Evolutionary conservation across 345 rosid genomes (phyloP).

Genomic region (Camelina neglecta): DNA sequence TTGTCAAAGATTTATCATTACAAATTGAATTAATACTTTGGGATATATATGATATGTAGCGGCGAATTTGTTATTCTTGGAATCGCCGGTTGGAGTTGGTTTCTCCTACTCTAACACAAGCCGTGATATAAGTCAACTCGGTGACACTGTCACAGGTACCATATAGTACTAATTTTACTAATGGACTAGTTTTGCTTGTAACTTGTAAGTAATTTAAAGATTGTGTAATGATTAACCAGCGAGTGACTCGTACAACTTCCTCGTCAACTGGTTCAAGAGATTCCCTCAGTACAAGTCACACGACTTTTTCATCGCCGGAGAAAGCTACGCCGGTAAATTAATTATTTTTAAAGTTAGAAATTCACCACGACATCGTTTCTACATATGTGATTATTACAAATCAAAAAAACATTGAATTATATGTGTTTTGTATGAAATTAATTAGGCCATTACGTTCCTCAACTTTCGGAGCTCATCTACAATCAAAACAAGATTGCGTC

Average conservation of each 20-base stretch:
- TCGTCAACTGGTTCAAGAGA: constrained; percentile 68
- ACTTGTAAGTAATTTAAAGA: not conserved
- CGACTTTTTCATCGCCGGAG: constrained; percentile 69
- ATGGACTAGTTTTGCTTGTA: not conserved
- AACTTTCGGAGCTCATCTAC: constrained; percentile 68
- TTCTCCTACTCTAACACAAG: constrained; percentile 65
- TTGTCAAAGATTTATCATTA: too few relatives aligned
- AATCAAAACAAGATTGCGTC: constrained; percentile 54
- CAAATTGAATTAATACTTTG: not conserved
- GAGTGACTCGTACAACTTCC: constrained; percentile 60
- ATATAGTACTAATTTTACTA: not conserved
- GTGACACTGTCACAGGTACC: constrained; percentile 61
- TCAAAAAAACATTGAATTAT: not conserved
- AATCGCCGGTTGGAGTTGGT: constrained; percentile 73
- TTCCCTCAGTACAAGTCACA: constrained; percentile 68
- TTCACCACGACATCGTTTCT: not conserved
- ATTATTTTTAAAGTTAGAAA: not conserved
- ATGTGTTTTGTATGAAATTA: constrained; percentile 33
- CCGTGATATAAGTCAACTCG: constrained; percentile 53
- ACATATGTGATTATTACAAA: not conserved
- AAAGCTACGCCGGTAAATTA: constrained; percentile 70
- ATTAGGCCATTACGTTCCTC: constrained; percentile 86
- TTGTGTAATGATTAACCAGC: constrained; percentile 44
- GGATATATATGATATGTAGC: constrained; percentile 44
- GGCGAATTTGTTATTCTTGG: constrained; percentile 70